phyloP scores from a whole-genome alignment of 2,329 filamentous ascomycete genomes.

The Apiospora marii region DNA sequence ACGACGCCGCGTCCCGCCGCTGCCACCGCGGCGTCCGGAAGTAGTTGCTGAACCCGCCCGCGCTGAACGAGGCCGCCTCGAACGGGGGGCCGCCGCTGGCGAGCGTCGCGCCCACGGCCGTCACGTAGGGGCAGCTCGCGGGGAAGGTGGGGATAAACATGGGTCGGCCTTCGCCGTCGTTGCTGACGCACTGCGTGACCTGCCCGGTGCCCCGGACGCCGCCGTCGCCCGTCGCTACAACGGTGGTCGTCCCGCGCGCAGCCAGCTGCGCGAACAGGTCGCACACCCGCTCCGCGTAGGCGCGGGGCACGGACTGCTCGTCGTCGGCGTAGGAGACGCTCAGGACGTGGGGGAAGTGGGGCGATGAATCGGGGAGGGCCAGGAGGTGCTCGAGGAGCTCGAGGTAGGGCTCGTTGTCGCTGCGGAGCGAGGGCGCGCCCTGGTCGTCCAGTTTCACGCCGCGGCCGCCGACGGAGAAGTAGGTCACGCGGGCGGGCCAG shows the following conservation, averaged over 20 bases:
- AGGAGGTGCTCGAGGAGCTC: slow-evolving; percentile 69
- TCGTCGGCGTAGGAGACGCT: slow-evolving; percentile 73
- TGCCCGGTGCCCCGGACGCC: slow-evolving; percentile 49
- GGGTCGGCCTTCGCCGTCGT: slow-evolving; percentile 58
- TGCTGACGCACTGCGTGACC: slow-evolving; percentile 53
- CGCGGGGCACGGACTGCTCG: slow-evolving; percentile 67
- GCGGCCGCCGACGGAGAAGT: slow-evolving; percentile 6
- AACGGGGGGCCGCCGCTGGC: slow-evolving; percentile 34
- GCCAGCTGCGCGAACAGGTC: slow-evolving; percentile 69
- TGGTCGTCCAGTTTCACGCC: not conserved
- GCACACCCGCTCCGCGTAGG: slow-evolving; percentile 67
- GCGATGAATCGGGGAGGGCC: slow-evolving; percentile 50
- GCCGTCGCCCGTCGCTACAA: slow-evolving; percentile 67
- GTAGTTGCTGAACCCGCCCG: slow-evolving; percentile 59
- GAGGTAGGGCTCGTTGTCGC: slow-evolving; percentile 70
- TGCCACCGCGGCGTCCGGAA: slow-evolving; percentile 58
- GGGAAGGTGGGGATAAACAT: slow-evolving; percentile 60
- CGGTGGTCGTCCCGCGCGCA: slow-evolving; percentile 67
- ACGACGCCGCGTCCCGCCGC: slow-evolving; percentile 48
- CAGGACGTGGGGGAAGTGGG: slow-evolving; percentile 65
- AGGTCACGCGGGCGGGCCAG: slow-evolving; percentile 10
- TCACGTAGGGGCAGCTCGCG: slow-evolving; percentile 51
- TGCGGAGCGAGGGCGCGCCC: slow-evolving; percentile 44
- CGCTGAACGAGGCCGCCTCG: slow-evolving; percentile 36
- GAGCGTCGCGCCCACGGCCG: slow-evolving; percentile 36